phyloP scores from a whole-genome alignment of 2,329 filamentous ascomycete species.

The Talaromyces sp. region DNA sequence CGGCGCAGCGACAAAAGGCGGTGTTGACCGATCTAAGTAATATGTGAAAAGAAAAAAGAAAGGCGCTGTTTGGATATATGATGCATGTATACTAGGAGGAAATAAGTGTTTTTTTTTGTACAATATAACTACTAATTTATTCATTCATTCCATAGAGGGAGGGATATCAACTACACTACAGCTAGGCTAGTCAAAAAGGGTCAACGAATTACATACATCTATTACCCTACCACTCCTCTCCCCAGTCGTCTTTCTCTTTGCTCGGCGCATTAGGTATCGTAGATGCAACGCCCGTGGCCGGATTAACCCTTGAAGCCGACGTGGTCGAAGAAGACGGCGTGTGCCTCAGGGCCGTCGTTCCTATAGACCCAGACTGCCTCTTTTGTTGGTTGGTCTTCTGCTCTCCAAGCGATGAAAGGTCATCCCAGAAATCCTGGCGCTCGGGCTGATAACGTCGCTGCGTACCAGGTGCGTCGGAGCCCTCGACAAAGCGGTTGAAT shows the following conservation, averaged over 20 bases:
- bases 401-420: conserved; percentile 60
- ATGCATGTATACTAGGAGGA: neutral
- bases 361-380: conserved; percentile 48
- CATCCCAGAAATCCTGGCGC: conserved; percentile 87
- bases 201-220: neutral
- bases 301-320: conserved; percentile 10
- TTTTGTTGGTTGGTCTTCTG: conserved; percentile 17
- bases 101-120: neutral
- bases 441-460: conserved; percentile 50
- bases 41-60: neutral
- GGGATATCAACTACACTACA: conserved; percentile 4
- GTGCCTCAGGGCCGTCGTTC: conserved; percentile 62
- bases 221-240: conserved; percentile 11
- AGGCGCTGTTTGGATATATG: neutral
- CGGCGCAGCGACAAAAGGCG: conserved; percentile 54
- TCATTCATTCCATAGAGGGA: neutral
- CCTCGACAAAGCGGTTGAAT: conserved; percentile 85
- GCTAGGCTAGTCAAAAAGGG: neutral
- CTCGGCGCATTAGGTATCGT: conserved; percentile 15
- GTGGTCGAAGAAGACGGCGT: conserved; percentile 19
- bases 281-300: conserved; percentile 17
- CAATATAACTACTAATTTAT: neutral
- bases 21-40: conserved; percentile 46
- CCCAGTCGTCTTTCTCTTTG: conserved; percentile 44
- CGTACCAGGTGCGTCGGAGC: conserved; percentile 47